Conservation (phyloP, 768 basidiomycete species). For the Suillus clintonianus region DNA sequence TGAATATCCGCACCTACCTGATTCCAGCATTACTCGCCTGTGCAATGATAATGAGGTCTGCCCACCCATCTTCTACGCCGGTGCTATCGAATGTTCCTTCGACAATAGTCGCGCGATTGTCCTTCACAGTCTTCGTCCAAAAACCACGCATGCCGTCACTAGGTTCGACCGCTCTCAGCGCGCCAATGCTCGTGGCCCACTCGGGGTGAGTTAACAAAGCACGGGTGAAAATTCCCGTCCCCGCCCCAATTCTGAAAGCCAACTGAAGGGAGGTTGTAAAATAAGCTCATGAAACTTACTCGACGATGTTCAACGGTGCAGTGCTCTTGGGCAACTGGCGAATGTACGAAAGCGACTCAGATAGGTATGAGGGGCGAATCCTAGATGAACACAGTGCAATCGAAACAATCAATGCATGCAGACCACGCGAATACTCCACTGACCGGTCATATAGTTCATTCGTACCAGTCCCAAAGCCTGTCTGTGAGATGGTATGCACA, state of each 20-base stretch:
- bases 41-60: conserved; percentile 78
- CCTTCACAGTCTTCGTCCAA: conserved; percentile 58
- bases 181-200: conserved; percentile 50
- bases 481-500: conserved; percentile 66
- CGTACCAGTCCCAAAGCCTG: conserved; percentile 77
- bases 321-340: conserved; percentile 45
- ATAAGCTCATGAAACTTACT: conserved; percentile 48
- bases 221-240: conserved; percentile 88
- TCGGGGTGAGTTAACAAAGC: conserved; percentile 68
- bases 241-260: conserved; percentile 66
- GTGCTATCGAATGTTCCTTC: conserved; percentile 75
- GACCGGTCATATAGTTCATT: conserved; percentile 82
- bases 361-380: conserved; percentile 81
- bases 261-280: neutral
- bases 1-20: neutral
- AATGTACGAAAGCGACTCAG: conserved; percentile 61
- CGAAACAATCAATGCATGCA: neutral
- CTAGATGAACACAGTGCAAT: conserved; percentile 39
- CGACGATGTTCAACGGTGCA: conserved; percentile 61
- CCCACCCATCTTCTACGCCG: conserved; percentile 61
- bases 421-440: conserved; percentile 7
- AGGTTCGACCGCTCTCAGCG: conserved; percentile 77
- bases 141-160: conserved; percentile 81
- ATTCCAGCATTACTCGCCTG: conserved; percentile 46
- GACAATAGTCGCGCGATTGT: conserved; percentile 49